Percentiles rank a stretch among this genome's conserved stretches.
Conservation (phyloP, 495 filamentous ascomycete species). For the Podospora australis region DNA sequence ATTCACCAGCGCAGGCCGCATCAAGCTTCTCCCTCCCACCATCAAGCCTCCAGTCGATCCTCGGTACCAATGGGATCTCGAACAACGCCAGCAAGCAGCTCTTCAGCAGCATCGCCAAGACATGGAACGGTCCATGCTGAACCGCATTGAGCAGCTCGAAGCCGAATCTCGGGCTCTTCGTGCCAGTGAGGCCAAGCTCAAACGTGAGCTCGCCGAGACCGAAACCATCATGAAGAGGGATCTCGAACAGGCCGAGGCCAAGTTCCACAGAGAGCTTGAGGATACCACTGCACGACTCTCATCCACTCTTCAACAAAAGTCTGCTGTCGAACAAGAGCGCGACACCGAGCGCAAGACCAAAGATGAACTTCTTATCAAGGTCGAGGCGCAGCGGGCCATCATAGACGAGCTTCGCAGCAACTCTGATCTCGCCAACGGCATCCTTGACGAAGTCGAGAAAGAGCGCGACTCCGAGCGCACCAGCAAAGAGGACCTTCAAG, state of each 20-base stretch:
- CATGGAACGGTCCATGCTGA: constrained; percentile 28
- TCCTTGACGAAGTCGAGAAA: constrained; percentile 30
- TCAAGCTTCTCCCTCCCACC: constrained; percentile 21
- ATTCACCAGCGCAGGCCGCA: constrained; percentile 21
- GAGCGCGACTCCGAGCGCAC: constrained; percentile 22
- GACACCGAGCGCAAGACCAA: constrained; percentile 19
- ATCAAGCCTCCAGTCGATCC: constrained; percentile 7
- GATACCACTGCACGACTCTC: constrained; percentile 6
- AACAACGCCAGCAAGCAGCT: constrained; percentile 14
- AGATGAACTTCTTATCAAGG: constrained; percentile 14
- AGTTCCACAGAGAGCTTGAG: constrained; percentile 1
- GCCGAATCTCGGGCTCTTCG: constrained; percentile 33
- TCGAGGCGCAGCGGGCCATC: constrained; percentile 36
- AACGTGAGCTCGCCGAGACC: constrained; percentile 27
- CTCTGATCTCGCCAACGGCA: constrained; percentile 30
- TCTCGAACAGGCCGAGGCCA: constrained; percentile 25
- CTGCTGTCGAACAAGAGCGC: constrained; percentile 15
- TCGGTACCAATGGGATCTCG: constrained; percentile 14
- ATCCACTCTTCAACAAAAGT: constrained; percentile 7
- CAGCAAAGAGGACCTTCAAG: constrained; percentile 16
- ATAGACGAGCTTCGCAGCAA: constrained; percentile 39
- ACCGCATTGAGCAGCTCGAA: constrained; percentile 38
- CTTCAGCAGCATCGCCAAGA: constrained; percentile 14
- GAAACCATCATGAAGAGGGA: constrained; percentile 23
- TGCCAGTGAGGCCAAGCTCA: constrained; percentile 26